phyloP scores from a whole-genome alignment of 768 basidiomycete genomes.

The Russula vinacea region DNA sequence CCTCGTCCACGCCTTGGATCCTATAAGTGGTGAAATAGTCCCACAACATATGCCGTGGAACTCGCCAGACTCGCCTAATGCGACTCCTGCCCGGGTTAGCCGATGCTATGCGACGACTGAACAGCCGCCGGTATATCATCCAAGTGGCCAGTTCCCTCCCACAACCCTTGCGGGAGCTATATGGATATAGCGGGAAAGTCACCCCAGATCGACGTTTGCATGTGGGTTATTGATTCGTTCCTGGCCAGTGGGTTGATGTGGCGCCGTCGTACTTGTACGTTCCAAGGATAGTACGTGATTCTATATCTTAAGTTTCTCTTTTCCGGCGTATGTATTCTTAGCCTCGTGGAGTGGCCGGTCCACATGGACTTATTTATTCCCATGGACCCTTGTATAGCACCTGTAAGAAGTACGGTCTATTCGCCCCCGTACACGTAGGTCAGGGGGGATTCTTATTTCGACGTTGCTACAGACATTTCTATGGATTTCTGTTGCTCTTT shows the following conservation, averaged over 20 bases:
- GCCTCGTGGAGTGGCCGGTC: neutral
- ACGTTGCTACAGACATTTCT: neutral
- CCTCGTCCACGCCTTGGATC: conserved; percentile 10
- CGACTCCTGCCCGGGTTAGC: conserved; percentile 7
- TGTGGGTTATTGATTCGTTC: conserved; percentile 1
- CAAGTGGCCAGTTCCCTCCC: conserved; percentile 12
- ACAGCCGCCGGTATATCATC: conserved; percentile 1
- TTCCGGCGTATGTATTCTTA: conserved; percentile 11
- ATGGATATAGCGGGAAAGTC: conserved; percentile 9
- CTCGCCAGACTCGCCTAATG: neutral
- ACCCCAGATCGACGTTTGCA: neutral
- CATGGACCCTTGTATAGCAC: neutral
- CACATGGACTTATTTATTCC: neutral
- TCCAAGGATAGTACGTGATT: conserved; percentile 2
- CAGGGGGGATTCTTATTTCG: neutral
- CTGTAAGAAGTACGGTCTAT: neutral
- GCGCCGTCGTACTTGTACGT: conserved; percentile 12
- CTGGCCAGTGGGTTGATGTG: conserved; percentile 4
- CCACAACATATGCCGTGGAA: conserved; percentile 15
- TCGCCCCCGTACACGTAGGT: neutral
- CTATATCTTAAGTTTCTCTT: neutral
- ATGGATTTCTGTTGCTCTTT: neutral
- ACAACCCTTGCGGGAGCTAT: conserved; percentile 1
- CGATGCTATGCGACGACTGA: conserved; percentile 1
- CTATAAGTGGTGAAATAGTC: conserved; percentile 10